phyloP scores from a whole-genome alignment of 2,329 filamentous ascomycete genomes.

The Biscogniauxia sp. region DNA sequence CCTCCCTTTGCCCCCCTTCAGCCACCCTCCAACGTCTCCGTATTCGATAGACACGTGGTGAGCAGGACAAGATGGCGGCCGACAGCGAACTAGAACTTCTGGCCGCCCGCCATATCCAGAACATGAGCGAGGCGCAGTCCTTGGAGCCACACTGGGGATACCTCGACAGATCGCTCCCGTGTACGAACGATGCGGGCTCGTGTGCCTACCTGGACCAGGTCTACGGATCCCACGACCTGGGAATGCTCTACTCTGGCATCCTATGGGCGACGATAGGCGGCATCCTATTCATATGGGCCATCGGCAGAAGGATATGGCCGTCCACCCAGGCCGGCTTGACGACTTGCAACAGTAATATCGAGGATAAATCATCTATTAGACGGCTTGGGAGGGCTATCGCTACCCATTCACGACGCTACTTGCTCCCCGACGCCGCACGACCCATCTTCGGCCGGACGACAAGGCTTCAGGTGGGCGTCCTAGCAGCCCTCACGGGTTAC shows the following conservation, averaged over 20 bases:
- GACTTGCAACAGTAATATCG: slow-evolving; percentile 10
- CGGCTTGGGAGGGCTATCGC: slow-evolving; percentile 38
- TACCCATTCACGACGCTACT: slow-evolving; percentile 45
- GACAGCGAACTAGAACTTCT: slow-evolving; percentile 16
- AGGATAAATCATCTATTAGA: slow-evolving; percentile 15
- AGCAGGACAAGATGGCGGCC: slow-evolving; percentile 21
- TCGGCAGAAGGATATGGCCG: slow-evolving; percentile 29
- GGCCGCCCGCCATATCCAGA: slow-evolving; percentile 43
- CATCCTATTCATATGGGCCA: slow-evolving; percentile 43
- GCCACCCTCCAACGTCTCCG: neutral
- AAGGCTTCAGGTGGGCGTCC: slow-evolving; percentile 63
- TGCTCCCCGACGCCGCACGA: slow-evolving; percentile 60
- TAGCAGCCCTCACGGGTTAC: slow-evolving; percentile 58
- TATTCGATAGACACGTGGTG: neutral
- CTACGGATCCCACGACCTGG: slow-evolving; percentile 46
- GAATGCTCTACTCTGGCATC: slow-evolving; percentile 51
- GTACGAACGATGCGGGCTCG: slow-evolving; percentile 54
- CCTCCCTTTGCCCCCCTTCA: too few species aligned
- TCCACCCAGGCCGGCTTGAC: slow-evolving; percentile 26
- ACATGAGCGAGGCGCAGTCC: slow-evolving; percentile 36
- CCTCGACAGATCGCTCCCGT: slow-evolving; percentile 50
- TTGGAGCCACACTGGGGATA: slow-evolving; percentile 57
- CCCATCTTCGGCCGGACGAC: slow-evolving; percentile 66
- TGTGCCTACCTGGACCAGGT: slow-evolving; percentile 57
- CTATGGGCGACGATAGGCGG: slow-evolving; percentile 47